Evolutionary conservation across 2,329 filamentous ascomycete species (phyloP), one percentile per base, ranked within the genome.

Genomic region (Stemphylium lycopersici): DNA sequence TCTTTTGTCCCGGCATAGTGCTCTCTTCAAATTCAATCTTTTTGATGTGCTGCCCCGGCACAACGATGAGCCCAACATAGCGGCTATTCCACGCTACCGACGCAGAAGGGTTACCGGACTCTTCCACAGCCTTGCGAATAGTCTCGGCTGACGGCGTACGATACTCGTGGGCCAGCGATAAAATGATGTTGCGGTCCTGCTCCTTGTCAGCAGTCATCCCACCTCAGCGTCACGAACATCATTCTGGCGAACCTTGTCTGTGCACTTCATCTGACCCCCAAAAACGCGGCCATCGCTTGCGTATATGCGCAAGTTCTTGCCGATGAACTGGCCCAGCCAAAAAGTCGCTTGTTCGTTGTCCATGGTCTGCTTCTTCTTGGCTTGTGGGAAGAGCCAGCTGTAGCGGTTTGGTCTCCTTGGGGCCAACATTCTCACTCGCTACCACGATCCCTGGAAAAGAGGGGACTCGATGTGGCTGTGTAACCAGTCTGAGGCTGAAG

Each of bases 191-290:
- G 67, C 85, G 86, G 58, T 96, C 90, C 92, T 96, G 64, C 5
- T 37, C 3, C 37, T 31, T 45, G 52, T 58, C 26, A 58, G 40
- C 7, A 26, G 13, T 3, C 10, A 15, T 12, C n/a, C 18, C 8
- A 36, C 29, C 11, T 12, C 31, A 7, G 4, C 8, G 38, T 12
- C 20, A 41, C 22, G 12, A 16, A 4, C 6, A 16, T 7, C 8
- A 16, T 16, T 12, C 22, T 41, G 37, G 13, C 81, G 84, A 45
- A 96, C 92, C 55, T 89, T 87, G 79, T 99, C 95, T 26, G 93
- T 97, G 79, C 95, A 99, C 77, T 96, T 97, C 78, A 99, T 90
- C 60, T 87, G 83, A 16, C 95, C 95, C 50, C 92, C 86, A 75
- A 98, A 99, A 74, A 96, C 87, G 56, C 95, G 90, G 13, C 85